phyloP scores from a whole-genome alignment of 139 green algal species.

The Pleodorina starrii region DNA sequence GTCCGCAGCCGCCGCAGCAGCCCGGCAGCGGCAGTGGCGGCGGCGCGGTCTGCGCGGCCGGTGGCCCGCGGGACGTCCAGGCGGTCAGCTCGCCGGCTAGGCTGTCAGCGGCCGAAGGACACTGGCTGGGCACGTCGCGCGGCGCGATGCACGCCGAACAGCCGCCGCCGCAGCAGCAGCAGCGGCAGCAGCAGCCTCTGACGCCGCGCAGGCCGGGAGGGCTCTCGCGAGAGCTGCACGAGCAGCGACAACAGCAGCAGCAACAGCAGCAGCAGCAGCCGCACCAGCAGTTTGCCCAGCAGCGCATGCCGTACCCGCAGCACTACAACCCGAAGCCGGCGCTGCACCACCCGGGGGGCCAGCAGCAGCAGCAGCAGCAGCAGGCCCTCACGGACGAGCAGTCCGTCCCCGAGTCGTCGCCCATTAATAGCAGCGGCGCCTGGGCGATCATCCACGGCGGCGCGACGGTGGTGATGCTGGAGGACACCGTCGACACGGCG shows the following conservation, averaged over 20 bases:
- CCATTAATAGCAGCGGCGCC: not conserved
- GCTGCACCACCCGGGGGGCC: not conserved
- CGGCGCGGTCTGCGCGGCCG: too few relatives aligned
- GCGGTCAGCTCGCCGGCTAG: too few relatives aligned
- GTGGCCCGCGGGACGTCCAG: too few relatives aligned
- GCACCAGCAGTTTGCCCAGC: not conserved
- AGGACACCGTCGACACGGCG: not conserved
- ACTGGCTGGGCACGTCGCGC: too few relatives aligned
- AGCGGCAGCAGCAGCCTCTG: not conserved
- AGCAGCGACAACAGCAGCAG: not conserved
- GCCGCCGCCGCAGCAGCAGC: too few relatives aligned
- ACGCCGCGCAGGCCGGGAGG: not conserved
- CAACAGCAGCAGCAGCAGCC: not conserved
- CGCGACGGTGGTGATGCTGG: not conserved
- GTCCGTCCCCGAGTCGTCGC: not conserved
- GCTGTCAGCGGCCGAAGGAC: too few relatives aligned
- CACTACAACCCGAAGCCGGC: not conserved
- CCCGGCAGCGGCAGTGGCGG: too few relatives aligned
- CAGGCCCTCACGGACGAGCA: not conserved
- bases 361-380: not conserved
- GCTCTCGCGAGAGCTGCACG: not conserved
- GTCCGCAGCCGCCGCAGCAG: too few relatives aligned
- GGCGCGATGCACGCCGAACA: not conserved
- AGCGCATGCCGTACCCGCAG: not conserved
- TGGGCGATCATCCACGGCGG: slow-evolving; percentile 38